Base-by-base conservation (phyloP, 176 grass and related monocot genomes). In the Hyparrhenia diplandra region DNA sequence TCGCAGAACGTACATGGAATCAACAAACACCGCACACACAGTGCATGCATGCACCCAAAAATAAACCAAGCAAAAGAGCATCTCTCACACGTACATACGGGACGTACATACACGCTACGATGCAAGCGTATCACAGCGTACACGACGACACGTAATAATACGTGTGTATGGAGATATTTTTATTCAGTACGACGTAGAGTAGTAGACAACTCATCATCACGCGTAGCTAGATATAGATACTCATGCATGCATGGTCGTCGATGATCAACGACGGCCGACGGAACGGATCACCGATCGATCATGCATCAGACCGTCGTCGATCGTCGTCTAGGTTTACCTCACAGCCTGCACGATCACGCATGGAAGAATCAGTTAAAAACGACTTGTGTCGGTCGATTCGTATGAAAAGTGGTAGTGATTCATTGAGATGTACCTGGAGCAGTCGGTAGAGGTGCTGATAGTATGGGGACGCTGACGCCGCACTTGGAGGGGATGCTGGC, bases 361-460 rank as follows among this genome's bases (percentile, higher is more conserved):
- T 46, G 13, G 13, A 49, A 17, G 45, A 51, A 51, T 5, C 16
- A 51, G 46, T 20, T 18, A 20, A 51, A 18, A n/a, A n/a, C 47
- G 45, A 47, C 13, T 43, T 43, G 41, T 13, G 41, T 32, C 31
- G 31, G 4, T 45, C 14, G 4, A 45, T 12, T 43, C 41, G 9
- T 43, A 36, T 36, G 32, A 2, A 36, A 45, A 45, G 3, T 4
- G 12, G 13, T 13, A 45, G 3, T 14, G 43, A 14, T 54, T 2
- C 2, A 54, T 52, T 21, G 5, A 54, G 18, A 54, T 54, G 1
- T 67, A 36, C 76, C 43, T 87, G 80, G 71, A 75, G 76, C 91
- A 93, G 78, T 93, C 82, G 20, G 64, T 85, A 72, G 60, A 60
- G 30, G 85, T 35, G 77, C 88, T 93, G 85, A 93, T 93, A 82